Evolutionary conservation across 192 early-diverging fungal species (phyloP), one percentile per base, ranked within the genome.

Genomic region (Coemansia guatemalensis): DNA sequence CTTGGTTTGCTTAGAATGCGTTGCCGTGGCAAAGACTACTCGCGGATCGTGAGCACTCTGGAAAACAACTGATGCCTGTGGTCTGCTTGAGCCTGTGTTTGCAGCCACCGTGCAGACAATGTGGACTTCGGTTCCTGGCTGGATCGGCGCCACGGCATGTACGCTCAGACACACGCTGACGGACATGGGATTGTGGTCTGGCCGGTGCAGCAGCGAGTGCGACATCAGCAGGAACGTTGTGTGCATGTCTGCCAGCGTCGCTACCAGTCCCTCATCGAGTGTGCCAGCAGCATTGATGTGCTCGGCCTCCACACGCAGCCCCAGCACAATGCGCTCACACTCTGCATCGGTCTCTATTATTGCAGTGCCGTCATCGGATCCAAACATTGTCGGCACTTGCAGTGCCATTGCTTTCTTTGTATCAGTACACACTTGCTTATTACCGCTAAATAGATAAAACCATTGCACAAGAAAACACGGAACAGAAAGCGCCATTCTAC

Each of bases 191-290:
- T 64, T 59, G 7, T 35, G 12, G 3, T 58, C 62, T 0, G 74
- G 74, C 2, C 26, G 41, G 21, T 21, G 8, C 4, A 60, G 52
- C 2, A 64, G 32, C 14, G 63, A 55, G 51, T 78, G 64, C 17
- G 75, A 51, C 22, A 64, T 33, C 27, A 78, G 44, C 58, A 78
- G 52, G 23, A 58, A 68, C 17, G 75, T 65, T 14, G 75, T 78
- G 44, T 68, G 52, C 59, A 69, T 72, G 70, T 78, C 75, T 17
- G 70, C 60, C 0, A 78, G 22, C 17, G 75, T 73, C 0, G 70
- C 70, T 6, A 73, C 75, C 27, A 72, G 21, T 5, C 70, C 75
- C 56, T 78, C 75, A 56, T 78, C 75, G n/a, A 78, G 51, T 0
- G 64, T 64, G 8, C 76, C 67, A 9, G 60, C 56, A 7, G 55